Evolutionary conservation across 495 filamentous ascomycete species (phyloP), one percentile per base, ranked within the genome.

Genomic region (Immersiella caudata): DNA sequence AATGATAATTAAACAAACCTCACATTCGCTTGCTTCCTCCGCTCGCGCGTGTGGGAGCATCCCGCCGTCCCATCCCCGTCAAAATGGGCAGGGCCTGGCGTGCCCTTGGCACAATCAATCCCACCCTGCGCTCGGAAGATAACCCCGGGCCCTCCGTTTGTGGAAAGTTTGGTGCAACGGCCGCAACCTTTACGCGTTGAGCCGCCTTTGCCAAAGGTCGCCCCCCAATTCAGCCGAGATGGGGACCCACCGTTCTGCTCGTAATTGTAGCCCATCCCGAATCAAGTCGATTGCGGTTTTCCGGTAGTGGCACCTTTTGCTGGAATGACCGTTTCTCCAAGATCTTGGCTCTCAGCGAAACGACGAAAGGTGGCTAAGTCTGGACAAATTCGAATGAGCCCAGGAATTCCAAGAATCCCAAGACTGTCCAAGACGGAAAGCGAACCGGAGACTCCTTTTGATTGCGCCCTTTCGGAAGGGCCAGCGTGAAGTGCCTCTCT

Each of bases 151-250:
- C 26, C 8, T 20, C 21, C 49, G 24, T 54, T 35, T 55, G 1
- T 9, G 25, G 35, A 8, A 33, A 26, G 16, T 21, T 25, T 21
- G 20, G 57, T 14, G 26, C 27, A 60, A 12, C n/a, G 18, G 27
- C 24, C 26, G 57, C 16, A 25, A 8, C 12, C 29, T 62, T 46
- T 27, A 62, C 20, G n/a, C 21, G 36, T 62, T 50, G 60, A 62
- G 20, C 33, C 36, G 60, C 18, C 36, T 50, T 14, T 25, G 33
- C 21, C 21, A 21, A 25, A 24, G n/a, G 6, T 18, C 29, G 21
- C 21, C 60, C 6, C 21, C 33, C 60, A 50, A 62, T 62, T 62
- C 60, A 62, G 60, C 60, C 60, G 60, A n/a, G 60, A 62, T 33
- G n/a, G 14, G 40, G 35, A 50, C 20, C 60, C 60, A 25, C 16